A percentile compares a stretch with the other conserved stretches of the same genome.
Conservation (phyloP, 1,139 yeast genomes). For the Pichia cactophila region DNA sequence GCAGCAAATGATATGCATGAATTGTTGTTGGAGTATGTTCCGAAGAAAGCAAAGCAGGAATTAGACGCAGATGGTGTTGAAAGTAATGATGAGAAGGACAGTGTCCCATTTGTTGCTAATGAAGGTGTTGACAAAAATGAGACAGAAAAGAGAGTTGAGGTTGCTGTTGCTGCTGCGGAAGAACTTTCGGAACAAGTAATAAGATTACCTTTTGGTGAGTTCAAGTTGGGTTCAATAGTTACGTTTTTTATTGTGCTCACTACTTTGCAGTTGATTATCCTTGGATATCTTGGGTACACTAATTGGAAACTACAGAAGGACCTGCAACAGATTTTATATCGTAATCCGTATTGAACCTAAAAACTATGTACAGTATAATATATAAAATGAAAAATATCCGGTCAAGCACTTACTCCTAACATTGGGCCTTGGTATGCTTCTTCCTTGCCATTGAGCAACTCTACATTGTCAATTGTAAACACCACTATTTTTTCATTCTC, state of each 20-base stretch:
- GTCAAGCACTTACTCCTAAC: conserved; percentile 3
- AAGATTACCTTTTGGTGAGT: background rate
- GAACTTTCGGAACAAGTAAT: background rate
- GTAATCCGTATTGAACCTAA: background rate
- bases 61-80: background rate
- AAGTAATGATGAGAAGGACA: background rate
- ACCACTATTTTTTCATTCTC: conserved; percentile 51
- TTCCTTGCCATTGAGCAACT: conserved; percentile 44
- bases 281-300: background rate
- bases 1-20: conserved; percentile 21
- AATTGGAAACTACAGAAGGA: background rate
- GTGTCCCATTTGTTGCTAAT: no score
- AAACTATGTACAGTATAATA: background rate
- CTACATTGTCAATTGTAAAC: conserved; percentile 75
- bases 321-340: background rate
- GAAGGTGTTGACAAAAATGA: no score
- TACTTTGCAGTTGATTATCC: background rate
- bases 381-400: background rate
- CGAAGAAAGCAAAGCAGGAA: background rate
- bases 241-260: background rate
- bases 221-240: background rate
- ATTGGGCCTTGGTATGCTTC: conserved; percentile 9
- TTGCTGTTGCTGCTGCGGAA: no score
- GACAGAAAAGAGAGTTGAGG: no score
- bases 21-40: conserved; percentile 6